These are phyloP conservation scores for Irpex rosettiformis DNA, from an alignment of 1,284 basidiomycete genomes.

Conservation along the genomic window DNA sequence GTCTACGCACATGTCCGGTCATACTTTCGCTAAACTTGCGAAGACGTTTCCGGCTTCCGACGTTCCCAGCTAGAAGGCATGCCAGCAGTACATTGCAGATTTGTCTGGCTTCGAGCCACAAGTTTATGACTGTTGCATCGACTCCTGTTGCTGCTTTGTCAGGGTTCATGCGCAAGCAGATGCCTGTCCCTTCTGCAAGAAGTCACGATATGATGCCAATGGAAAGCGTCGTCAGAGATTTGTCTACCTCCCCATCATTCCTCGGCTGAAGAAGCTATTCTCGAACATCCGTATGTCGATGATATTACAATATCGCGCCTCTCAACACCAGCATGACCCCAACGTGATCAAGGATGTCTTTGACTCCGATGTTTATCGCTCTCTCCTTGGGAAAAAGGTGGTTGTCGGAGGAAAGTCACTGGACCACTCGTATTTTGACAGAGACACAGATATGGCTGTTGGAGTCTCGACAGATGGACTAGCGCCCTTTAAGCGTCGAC, in stretches of 20 bases:
- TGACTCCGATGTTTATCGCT: constrained; percentile 5
- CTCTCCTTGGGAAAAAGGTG: constrained; percentile 7
- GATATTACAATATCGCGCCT: constrained; percentile 22
- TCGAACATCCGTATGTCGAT: constrained; percentile 8
- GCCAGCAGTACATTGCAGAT: constrained; percentile 19
- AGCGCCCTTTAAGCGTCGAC: constrained; percentile 33
- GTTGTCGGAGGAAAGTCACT: constrained; percentile 11
- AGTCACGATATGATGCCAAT: constrained; percentile 19
- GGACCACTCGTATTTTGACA: constrained; percentile 24
- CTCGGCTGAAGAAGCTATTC: constrained; percentile 9
- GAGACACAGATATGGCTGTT: constrained; percentile 26
- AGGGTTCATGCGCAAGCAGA: constrained; percentile 22
- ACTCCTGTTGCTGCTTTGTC: constrained; percentile 34
- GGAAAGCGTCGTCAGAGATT: constrained; percentile 16
- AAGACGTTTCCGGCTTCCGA: constrained; percentile 15
- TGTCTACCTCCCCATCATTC: constrained; percentile 18
- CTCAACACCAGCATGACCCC: neutral
- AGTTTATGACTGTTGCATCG: constrained; percentile 34
- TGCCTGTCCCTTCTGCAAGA: constrained; percentile 33
- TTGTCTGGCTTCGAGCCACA: constrained; percentile 30
- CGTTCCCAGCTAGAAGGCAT: constrained; percentile 12
- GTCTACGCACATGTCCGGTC: constrained; percentile 18
- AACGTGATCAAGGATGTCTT: constrained; percentile 11
- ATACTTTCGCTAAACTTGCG: constrained; percentile 17
- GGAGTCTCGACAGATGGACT: constrained; percentile 34